Conservation (phyloP, 805 yeast genomes). For the Ogataea philodendri region DNA sequence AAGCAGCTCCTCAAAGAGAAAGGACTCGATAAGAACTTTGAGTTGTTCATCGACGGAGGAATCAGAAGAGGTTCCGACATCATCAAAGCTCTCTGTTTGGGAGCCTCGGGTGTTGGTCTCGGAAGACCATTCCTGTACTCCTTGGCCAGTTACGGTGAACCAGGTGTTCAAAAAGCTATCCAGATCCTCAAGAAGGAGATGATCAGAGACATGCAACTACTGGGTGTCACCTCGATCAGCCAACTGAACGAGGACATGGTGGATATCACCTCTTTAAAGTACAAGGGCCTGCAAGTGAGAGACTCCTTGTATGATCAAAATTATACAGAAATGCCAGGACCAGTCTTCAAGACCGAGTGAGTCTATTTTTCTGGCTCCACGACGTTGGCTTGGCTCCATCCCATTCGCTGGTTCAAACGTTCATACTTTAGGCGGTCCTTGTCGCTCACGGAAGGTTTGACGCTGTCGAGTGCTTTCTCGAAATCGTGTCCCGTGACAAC, state of each 20-base stretch:
- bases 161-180: constrained; percentile 65
- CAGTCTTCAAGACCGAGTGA: constrained; percentile 16
- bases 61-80: constrained; percentile 43
- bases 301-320: constrained; percentile 55
- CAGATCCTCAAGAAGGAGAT: constrained; percentile 61
- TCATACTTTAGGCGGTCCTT: constrained; percentile 78
- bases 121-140: constrained; percentile 80
- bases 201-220: constrained; percentile 60
- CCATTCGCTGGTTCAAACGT: constrained; percentile 66
- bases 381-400: constrained; percentile 51
- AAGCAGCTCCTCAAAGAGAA: constrained; percentile 43
- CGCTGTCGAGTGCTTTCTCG: constrained; percentile 62
- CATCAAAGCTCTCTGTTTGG: constrained; percentile 41
- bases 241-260: constrained; percentile 44
- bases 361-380: constrained; percentile 8
- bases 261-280: constrained; percentile 34
- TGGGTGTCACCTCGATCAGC: constrained; percentile 54
- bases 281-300: constrained; percentile 35
- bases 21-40: constrained; percentile 39
- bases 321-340: constrained; percentile 50
- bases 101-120: constrained; percentile 54
- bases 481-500: constrained; percentile 68
- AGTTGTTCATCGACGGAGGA: constrained; percentile 44
- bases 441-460: constrained; percentile 90
- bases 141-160: constrained; percentile 76